A percentile compares a stretch with the other conserved stretches of the same genome.
These are phyloP conservation scores for Xylariaceae sp. DNA, from an alignment of 2,329 filamentous ascomycete species.

Conservation along the genomic window DNA sequence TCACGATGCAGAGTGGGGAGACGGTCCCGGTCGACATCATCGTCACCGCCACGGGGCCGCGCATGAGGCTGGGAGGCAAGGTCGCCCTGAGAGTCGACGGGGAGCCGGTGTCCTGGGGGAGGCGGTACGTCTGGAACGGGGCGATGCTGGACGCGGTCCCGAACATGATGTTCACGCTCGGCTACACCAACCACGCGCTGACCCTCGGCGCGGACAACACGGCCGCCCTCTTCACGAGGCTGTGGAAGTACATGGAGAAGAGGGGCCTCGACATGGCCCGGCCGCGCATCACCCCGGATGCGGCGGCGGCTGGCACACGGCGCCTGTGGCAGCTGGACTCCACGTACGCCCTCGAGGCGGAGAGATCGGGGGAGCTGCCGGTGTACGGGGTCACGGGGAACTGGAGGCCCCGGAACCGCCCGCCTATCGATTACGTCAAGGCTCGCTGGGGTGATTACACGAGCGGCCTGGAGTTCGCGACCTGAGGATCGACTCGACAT, in stretches of 20 bases:
- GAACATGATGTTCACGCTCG: conserved; percentile 52
- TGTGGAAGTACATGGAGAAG: conserved; percentile 38
- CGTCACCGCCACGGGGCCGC: conserved; percentile 59
- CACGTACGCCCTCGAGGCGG: conserved; percentile 1
- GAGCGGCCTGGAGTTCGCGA: conserved; percentile 2
- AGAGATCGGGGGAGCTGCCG: neutral
- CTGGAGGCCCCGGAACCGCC: conserved; percentile 3
- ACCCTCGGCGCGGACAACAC: conserved; percentile 55
- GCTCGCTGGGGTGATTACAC: conserved; percentile 6
- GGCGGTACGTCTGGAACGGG: conserved; percentile 50
- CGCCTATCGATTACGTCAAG: conserved; percentile 5
- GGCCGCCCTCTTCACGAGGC: conserved; percentile 25
- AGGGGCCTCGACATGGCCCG: conserved; percentile 37
- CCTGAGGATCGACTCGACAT: no score
- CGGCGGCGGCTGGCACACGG: neutral
- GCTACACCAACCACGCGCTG: conserved; percentile 58
- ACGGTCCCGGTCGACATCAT: conserved; percentile 53
- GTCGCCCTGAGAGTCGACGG: conserved; percentile 47
- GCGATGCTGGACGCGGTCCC: conserved; percentile 58
- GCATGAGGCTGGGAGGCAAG: conserved; percentile 48
- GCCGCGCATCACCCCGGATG: conserved; percentile 35
- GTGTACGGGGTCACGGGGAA: conserved; percentile 3
- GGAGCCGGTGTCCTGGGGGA: conserved; percentile 34
- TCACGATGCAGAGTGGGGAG: conserved; percentile 38
- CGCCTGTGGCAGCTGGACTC: conserved; percentile 13